These are phyloP conservation scores for Glycine latifolia DNA, from an alignment of 306 rosid species.

Conservation along the genomic window DNA sequence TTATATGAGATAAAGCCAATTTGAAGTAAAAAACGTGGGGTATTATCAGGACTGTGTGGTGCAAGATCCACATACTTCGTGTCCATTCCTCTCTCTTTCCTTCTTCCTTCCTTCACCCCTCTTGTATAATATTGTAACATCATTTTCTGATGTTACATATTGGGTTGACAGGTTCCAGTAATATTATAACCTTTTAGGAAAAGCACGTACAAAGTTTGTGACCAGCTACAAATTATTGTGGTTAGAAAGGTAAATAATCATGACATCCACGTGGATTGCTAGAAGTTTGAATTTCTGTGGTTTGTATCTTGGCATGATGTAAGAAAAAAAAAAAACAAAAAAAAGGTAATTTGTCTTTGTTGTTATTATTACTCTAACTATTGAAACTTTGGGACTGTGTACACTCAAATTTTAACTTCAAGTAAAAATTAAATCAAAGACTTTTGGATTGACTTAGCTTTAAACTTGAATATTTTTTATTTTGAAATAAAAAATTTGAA, in stretches of 20 bases:
- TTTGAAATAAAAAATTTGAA: no score
- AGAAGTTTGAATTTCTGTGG: neutral
- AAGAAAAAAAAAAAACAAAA: neutral
- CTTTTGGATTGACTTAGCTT: no score
- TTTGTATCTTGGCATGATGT: constrained; percentile 21
- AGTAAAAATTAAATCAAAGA: neutral
- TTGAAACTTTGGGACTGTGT: no score
- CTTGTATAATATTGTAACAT: constrained; percentile 50
- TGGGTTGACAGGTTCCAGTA: neutral
- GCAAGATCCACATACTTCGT: no score
- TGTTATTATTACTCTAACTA: neutral
- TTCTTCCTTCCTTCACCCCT: neutral
- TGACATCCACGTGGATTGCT: constrained; percentile 9
- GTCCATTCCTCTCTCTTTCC: no score
- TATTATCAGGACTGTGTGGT: no score
- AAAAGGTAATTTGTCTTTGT: neutral
- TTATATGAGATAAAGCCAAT: no score
- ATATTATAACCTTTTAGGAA: neutral
- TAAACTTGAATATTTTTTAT: no score
- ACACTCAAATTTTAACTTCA: neutral
- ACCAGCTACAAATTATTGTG: neutral
- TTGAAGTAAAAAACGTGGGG: no score
- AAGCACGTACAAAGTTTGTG: constrained; percentile 24
- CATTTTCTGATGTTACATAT: constrained; percentile 51
- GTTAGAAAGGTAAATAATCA: constrained; percentile 17